Evolutionary conservation across 139 green algal species (phyloP).

Genomic region (Marvania coccoides): DNA sequence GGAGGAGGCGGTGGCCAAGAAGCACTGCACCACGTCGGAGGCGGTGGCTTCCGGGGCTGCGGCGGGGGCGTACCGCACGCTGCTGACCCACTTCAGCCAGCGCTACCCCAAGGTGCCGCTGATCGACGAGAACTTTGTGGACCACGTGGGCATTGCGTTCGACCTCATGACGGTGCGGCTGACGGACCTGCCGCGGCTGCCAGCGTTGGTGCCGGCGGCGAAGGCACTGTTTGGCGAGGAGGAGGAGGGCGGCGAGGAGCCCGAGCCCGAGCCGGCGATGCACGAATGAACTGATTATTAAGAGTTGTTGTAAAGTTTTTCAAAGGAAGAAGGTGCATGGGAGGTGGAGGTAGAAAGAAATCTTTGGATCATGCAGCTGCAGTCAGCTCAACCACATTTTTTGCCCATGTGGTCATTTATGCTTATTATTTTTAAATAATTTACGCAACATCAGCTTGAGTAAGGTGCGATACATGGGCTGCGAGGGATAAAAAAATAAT

Average conservation of each 20-base stretch:
- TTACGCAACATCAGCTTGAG: too few relatives aligned
- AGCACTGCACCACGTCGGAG: slow-evolving; percentile 82
- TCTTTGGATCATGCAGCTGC: too few relatives aligned
- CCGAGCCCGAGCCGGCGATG: not conserved
- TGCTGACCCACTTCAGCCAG: slow-evolving; percentile 97
- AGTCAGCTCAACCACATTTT: too few relatives aligned
- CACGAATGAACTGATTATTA: too few relatives aligned
- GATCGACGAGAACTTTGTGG: slow-evolving; percentile 34
- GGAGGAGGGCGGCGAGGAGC: slow-evolving; percentile 16
- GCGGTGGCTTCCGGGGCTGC: slow-evolving; percentile 60
- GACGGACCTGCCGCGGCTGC: slow-evolving; percentile 50
- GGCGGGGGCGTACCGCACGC: slow-evolving; percentile 72
- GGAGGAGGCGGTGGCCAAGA: slow-evolving; percentile 79
- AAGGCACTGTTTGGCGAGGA: slow-evolving; percentile 59
- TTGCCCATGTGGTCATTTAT: too few relatives aligned
- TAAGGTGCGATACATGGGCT: too few relatives aligned
- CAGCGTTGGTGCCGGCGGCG: slow-evolving; percentile 45
- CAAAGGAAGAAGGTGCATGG: too few relatives aligned
- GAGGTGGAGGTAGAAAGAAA: too few relatives aligned
- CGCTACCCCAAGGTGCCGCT: slow-evolving; percentile 84
- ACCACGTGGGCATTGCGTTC: slow-evolving; percentile 74
- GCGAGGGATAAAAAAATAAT: too few relatives aligned
- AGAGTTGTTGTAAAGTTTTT: too few relatives aligned
- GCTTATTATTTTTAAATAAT: too few relatives aligned
- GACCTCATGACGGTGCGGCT: slow-evolving; percentile 94